Evolutionary conservation across 2,329 filamentous ascomycete species (phyloP).

Genomic region (Hypomyces perniciosus): DNA sequence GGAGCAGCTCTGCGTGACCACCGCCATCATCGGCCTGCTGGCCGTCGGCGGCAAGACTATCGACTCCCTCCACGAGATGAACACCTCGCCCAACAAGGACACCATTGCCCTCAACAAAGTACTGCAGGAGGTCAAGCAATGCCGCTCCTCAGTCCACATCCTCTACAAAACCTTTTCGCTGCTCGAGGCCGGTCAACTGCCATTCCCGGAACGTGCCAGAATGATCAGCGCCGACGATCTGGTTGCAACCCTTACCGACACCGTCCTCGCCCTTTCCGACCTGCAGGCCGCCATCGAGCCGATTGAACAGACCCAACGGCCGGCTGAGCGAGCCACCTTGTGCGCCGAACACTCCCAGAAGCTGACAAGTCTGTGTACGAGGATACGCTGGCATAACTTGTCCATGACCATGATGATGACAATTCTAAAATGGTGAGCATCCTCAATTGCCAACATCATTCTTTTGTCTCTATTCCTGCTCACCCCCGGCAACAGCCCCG

Average conservation of each 20-base stretch:
- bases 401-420: slow-evolving; percentile 37
- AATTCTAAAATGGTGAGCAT: slow-evolving; percentile 32
- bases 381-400: slow-evolving; percentile 32
- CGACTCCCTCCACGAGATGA: slow-evolving; percentile 31
- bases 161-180: slow-evolving; percentile 30
- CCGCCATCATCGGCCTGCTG: slow-evolving; percentile 32
- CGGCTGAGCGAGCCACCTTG: slow-evolving; percentile 8
- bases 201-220: slow-evolving; percentile 28
- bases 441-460: not conserved
- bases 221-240: slow-evolving; percentile 32
- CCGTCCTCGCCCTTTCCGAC: slow-evolving; percentile 30
- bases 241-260: slow-evolving; percentile 31
- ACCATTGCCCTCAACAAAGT: slow-evolving; percentile 25
- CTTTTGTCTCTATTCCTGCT: not conserved
- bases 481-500: slow-evolving; percentile 21
- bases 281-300: slow-evolving; percentile 25
- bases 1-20: slow-evolving; percentile 29
- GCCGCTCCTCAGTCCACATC: slow-evolving; percentile 31
- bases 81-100: slow-evolving; percentile 22
- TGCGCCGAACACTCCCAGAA: slow-evolving; percentile 2
- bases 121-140: slow-evolving; percentile 32
- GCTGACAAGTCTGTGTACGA: slow-evolving; percentile 21
- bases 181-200: slow-evolving; percentile 27
- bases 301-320: slow-evolving; percentile 8
- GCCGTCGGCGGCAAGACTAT: slow-evolving; percentile 29